Base-by-base conservation (phyloP, 2,329 filamentous ascomycete species). In the Exophiala alcalophila region DNA sequence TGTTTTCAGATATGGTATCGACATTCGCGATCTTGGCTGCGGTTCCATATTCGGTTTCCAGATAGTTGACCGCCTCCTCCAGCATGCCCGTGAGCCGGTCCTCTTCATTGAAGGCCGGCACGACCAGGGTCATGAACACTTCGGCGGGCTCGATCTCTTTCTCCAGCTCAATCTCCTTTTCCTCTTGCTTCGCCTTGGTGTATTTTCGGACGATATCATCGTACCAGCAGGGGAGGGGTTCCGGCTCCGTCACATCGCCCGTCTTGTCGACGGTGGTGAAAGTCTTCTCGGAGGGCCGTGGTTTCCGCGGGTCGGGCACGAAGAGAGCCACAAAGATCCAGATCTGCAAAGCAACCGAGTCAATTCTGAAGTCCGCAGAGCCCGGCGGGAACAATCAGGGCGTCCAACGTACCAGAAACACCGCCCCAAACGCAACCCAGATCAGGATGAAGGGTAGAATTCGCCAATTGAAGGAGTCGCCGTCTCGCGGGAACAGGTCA, bases 21-120 rank as follows among this genome's bases (percentile, higher is more conserved):
- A 18, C 27, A 6, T 28, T 24, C 19, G n/a, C 15, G 9, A 15
- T 39, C 15, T 24, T 36, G 39, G 68, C 59, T 11, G 66, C 56
- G 3, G 68, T 68, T 9, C 86, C 86, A 60, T 94, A 91, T 52
- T 83, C 77, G 35, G 73, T 69, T 63, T 95, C 85, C 7, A 98
- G 76, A 62, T 90, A 95, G 35, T 80, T 81, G 18, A 97, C 84
- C 1, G 92, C 89, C 66, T 98, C 92, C 59, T 94, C 83, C 9
- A 98, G 74, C 68, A 95, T 95, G 8, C 83, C 84, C 9, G 80
- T 74, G 32, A 98, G 75, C 20, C 92, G 81, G 45, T 85, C 76
- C 62, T 91, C 84, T 61, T 98, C 92, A 56, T 98, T 98, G 74
- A 89, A 98, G 7, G 92, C 92, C 0, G 92, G 92, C 29, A 98